Evolutionary conservation across 495 filamentous ascomycete species (phyloP).

Genomic region (Venustampulla echinocandica): DNA sequence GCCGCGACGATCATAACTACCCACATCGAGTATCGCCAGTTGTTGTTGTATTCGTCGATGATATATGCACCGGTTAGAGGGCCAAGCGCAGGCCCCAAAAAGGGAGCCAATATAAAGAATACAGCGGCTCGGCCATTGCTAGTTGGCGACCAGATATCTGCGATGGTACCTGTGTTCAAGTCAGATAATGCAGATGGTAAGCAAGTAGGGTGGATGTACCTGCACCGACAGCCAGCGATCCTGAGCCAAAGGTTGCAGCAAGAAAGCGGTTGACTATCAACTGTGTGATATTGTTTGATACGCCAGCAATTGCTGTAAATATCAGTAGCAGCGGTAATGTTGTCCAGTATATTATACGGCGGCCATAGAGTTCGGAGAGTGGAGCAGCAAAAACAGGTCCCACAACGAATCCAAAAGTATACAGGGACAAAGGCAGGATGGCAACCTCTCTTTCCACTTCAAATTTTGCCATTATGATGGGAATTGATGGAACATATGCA

Average conservation of each 20-base stretch:
- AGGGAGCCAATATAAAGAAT: slow-evolving; percentile 54
- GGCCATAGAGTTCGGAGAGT: slow-evolving; percentile 56
- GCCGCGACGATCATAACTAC: slow-evolving; percentile 43
- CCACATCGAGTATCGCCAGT: slow-evolving; percentile 64
- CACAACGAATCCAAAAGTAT: slow-evolving; percentile 64
- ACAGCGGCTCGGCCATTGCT: slow-evolving; percentile 53
- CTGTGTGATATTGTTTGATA: slow-evolving; percentile 45
- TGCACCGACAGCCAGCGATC: slow-evolving; percentile 45
- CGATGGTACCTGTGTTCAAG: slow-evolving; percentile 9
- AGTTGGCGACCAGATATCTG: slow-evolving; percentile 53
- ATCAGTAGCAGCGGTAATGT: slow-evolving; percentile 44
- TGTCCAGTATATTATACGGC: slow-evolving; percentile 45
- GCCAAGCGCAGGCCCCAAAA: slow-evolving; percentile 58
- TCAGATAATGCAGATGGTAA: not conserved
- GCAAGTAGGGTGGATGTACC: slow-evolving; percentile 30
- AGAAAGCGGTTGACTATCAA: slow-evolving; percentile 49
- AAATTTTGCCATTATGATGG: slow-evolving; percentile 10
- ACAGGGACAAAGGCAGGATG: slow-evolving; percentile 44
- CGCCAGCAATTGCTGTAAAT: slow-evolving; percentile 48
- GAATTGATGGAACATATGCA: slow-evolving; percentile 14
- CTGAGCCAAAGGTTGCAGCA: slow-evolving; percentile 46
- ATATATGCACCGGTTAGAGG: slow-evolving; percentile 60
- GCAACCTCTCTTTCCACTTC: slow-evolving; percentile 11
- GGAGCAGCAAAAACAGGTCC: slow-evolving; percentile 53
- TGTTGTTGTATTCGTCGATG: slow-evolving; percentile 47